These are phyloP conservation scores for Scleroderma bovista DNA, from an alignment of 768 basidiomycete species.

Conservation along the genomic window DNA sequence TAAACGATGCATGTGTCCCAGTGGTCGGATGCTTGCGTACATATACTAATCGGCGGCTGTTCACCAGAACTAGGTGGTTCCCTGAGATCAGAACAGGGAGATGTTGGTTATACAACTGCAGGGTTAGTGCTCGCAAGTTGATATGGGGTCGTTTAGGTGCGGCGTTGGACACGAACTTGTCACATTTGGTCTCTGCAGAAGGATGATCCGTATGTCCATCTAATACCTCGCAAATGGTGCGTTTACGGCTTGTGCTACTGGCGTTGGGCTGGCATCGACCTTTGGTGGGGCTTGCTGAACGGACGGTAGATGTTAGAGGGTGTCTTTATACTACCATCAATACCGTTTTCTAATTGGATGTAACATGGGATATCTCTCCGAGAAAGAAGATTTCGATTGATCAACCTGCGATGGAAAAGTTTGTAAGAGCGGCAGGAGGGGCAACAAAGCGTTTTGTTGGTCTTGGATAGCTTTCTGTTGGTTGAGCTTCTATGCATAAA, in stretches of 20 bases:
- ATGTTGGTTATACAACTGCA: too few relatives aligned
- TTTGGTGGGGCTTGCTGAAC: conserved; percentile 2
- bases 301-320: conserved; percentile 2
- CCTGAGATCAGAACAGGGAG: too few relatives aligned
- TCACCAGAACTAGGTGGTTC: too few relatives aligned
- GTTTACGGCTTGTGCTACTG: neutral
- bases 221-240: neutral
- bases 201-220: conserved; percentile 1
- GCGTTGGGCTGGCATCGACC: neutral
- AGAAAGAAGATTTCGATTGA: conserved; percentile 14
- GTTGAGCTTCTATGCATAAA: conserved; percentile 54
- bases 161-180: neutral
- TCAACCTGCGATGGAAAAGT: conserved; percentile 51
- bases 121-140: neutral
- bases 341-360: conserved; percentile 8
- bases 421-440: conserved; percentile 58
- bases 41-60: too few relatives aligned
- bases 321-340: conserved; percentile 12
- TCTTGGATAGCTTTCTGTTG: conserved; percentile 30
- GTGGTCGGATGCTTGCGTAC: too few relatives aligned
- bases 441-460: conserved; percentile 55
- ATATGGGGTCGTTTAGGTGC: conserved; percentile 10
- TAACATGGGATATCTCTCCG: conserved; percentile 14
- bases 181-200: conserved; percentile 9
- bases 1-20: too few relatives aligned